phyloP scores from a whole-genome alignment of 768 basidiomycete genomes.

The Tephrocybe sp. region DNA sequence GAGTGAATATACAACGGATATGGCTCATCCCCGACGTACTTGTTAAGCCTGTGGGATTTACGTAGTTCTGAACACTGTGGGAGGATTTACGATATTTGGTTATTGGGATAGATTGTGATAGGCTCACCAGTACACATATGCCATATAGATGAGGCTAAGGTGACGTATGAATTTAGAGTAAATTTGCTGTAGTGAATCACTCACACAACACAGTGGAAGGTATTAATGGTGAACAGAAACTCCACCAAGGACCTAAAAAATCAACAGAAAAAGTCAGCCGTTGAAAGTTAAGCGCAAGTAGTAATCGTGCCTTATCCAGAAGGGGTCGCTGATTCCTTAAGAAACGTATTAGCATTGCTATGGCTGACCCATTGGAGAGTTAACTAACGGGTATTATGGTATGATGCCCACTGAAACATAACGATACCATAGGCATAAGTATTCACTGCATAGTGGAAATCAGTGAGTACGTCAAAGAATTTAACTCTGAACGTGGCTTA shows the following conservation, averaged over 20 bases:
- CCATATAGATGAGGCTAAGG: constrained; percentile 24
- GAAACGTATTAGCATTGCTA: not conserved
- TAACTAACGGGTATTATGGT: constrained; percentile 29
- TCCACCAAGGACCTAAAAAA: constrained; percentile 20
- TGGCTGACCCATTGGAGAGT: too few species aligned
- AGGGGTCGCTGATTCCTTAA: constrained; percentile 25
- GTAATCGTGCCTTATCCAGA: constrained; percentile 22
- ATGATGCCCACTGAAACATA: constrained; percentile 28
- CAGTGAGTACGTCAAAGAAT: not conserved
- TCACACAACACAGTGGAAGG: constrained; percentile 25
- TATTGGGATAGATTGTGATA: not conserved
- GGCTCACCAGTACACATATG: constrained; percentile 23
- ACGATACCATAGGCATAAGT: constrained; percentile 24
- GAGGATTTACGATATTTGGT: not conserved
- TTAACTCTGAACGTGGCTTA: constrained; percentile 5
- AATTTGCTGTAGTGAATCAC: not conserved
- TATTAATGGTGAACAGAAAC: constrained; percentile 26
- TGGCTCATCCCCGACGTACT: constrained; percentile 7
- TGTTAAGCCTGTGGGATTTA: constrained; percentile 9
- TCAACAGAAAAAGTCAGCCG: too few species aligned
- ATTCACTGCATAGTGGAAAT: constrained; percentile 17
- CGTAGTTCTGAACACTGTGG: constrained; percentile 17
- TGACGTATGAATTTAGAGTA: not conserved
- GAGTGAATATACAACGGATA: not conserved
- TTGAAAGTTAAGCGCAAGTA: not conserved